These are phyloP conservation scores for Leccinum insigne DNA, from an alignment of 1,284 basidiomycete species.

Conservation along the genomic window DNA sequence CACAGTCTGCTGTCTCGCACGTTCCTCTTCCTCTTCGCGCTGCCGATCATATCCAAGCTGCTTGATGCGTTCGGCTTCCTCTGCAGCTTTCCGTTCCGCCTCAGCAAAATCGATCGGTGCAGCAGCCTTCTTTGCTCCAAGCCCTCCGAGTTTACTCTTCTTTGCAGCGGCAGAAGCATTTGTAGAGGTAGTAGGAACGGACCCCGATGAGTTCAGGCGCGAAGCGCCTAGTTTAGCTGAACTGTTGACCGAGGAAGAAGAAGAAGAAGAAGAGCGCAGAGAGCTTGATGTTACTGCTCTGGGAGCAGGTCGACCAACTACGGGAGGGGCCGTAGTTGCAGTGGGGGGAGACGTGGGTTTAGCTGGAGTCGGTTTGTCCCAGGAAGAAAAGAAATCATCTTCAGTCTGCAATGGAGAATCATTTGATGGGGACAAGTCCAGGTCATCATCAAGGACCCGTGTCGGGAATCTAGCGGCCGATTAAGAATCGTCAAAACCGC, in stretches of 20 bases:
- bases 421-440: conserved; percentile 45
- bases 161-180: conserved; percentile 43
- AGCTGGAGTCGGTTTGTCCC: conserved; percentile 82
- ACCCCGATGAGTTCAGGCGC: conserved; percentile 52
- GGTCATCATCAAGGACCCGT: conserved; percentile 80
- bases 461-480: conserved; percentile 62
- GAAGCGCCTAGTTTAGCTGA: conserved; percentile 50
- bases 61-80: conserved; percentile 89
- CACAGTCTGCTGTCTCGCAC: conserved; percentile 55
- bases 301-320: conserved; percentile 38
- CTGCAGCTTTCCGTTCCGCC: conserved; percentile 83
- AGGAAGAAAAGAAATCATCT: conserved; percentile 95
- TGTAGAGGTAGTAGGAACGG: conserved; percentile 33
- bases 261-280: conserved; percentile 44
- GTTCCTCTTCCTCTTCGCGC: conserved; percentile 73
- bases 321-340: conserved; percentile 36
- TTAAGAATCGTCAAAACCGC: neutral
- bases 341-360: conserved; percentile 52
- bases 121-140: conserved; percentile 84
- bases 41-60: conserved; percentile 88
- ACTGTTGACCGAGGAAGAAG: conserved; percentile 36
- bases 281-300: conserved; percentile 68
- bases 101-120: conserved; percentile 89
- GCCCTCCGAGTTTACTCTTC: conserved; percentile 75
- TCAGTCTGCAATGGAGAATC: conserved; percentile 45